A percentile compares a stretch with the other conserved stretches of the same genome.
Conservation (phyloP, 1,139 yeast genomes). For the Wickerhamomyces sp. region DNA sequence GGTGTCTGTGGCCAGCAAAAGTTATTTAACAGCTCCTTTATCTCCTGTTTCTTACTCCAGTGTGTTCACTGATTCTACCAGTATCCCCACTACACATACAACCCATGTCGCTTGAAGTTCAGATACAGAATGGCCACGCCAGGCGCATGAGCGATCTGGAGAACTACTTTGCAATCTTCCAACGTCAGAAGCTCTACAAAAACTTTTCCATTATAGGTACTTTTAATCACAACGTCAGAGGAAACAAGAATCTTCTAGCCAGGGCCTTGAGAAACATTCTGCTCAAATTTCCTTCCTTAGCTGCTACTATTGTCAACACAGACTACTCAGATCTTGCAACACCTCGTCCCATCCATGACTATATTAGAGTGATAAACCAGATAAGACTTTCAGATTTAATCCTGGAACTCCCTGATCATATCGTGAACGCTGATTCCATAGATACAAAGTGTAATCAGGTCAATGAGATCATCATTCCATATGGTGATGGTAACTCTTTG, state of each 20-base stretch:
- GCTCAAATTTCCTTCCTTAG: slow-evolving; percentile 15
- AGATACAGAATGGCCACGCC: slow-evolving; percentile 15
- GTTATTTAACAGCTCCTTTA: too few species aligned
- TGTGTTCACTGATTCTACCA: too few species aligned
- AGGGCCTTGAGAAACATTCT: slow-evolving; percentile 9
- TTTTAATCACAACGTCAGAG: slow-evolving; percentile 9
- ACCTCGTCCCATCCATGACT: slow-evolving; percentile 16
- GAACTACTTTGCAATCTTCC: slow-evolving; percentile 17
- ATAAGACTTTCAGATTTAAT: slow-evolving; percentile 12
- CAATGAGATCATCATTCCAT: slow-evolving; percentile 13
- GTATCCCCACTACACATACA: too few species aligned
- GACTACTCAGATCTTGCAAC: slow-evolving; percentile 12
- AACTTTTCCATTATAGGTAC: slow-evolving; percentile 12
- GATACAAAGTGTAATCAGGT: slow-evolving; percentile 6
- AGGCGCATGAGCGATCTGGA: slow-evolving; percentile 20
- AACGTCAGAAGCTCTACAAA: slow-evolving; percentile 17
- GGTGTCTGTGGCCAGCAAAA: too few species aligned
- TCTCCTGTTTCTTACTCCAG: too few species aligned
- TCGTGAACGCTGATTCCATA: not conserved
- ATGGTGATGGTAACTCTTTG: slow-evolving; percentile 11
- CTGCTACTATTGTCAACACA: slow-evolving; percentile 11
- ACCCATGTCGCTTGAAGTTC: slow-evolving; percentile 3
- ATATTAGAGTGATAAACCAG: slow-evolving; percentile 12
- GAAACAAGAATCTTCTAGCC: slow-evolving; percentile 5
- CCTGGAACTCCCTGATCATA: slow-evolving; percentile 7